A percentile compares a stretch with the other conserved stretches of the same genome.
These are phyloP conservation scores for Phytopythium ostracodes DNA, from an alignment of 352 stramenopile species.

Conservation along the genomic window DNA sequence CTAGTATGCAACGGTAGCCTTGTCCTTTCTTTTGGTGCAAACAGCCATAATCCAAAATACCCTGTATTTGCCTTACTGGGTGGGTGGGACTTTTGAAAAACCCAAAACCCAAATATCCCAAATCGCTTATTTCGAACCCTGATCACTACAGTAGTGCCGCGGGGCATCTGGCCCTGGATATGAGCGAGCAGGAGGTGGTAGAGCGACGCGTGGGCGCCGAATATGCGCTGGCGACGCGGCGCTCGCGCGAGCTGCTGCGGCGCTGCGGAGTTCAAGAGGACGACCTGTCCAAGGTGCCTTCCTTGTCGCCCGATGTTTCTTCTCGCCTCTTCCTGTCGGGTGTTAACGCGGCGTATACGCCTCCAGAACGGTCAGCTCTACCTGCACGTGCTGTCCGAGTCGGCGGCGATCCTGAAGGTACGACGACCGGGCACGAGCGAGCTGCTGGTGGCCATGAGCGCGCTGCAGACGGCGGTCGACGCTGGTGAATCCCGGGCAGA, in stretches of 20 bases:
- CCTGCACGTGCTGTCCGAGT: constrained; percentile 42
- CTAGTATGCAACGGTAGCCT: no score
- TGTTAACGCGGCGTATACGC: neutral
- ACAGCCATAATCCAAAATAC: no score
- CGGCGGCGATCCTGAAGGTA: constrained; percentile 32
- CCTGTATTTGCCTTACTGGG: no score
- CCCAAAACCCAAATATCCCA: no score
- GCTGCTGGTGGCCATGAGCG: constrained; percentile 26
- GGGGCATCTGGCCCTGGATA: neutral
- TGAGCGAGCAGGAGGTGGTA: constrained; percentile 13
- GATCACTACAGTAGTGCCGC: no score
- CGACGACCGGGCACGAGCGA: constrained; percentile 32
- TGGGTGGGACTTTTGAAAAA: no score
- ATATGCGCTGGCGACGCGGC: constrained; percentile 31
- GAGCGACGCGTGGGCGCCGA: constrained; percentile 18
- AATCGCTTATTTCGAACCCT: no score
- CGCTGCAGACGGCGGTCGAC: constrained; percentile 18
- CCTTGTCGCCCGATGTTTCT: no score
- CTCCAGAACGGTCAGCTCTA: constrained; percentile 41
- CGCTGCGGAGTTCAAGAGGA: constrained; percentile 29
- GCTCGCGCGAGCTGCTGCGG: constrained; percentile 25
- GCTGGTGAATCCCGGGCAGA: neutral
- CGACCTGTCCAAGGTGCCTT: constrained; percentile 40
- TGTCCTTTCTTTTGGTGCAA: no score
- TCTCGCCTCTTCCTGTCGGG: neutral